These are phyloP conservation scores for Fomitopsis serialis DNA, from an alignment of 768 basidiomycete species.

Conservation along the genomic window DNA sequence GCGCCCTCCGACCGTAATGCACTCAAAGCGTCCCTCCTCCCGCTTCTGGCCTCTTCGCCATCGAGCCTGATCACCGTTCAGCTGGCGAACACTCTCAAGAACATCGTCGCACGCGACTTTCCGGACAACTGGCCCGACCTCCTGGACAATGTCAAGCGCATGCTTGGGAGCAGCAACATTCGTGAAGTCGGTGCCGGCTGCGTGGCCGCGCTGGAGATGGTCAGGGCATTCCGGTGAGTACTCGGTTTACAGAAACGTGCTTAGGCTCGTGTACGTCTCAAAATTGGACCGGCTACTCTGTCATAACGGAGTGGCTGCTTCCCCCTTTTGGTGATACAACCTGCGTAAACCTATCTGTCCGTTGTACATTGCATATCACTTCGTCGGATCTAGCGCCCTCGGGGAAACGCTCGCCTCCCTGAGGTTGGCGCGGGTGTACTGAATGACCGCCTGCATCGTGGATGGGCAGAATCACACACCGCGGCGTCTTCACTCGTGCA, in stretches of 20 bases:
- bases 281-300: too few relatives aligned
- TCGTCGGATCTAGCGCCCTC: too few relatives aligned
- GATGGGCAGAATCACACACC: too few relatives aligned
- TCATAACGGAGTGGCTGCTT: too few relatives aligned
- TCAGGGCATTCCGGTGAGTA: constrained; percentile 68
- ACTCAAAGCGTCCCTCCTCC: constrained; percentile 64
- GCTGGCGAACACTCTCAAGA: constrained; percentile 68
- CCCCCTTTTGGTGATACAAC: too few relatives aligned
- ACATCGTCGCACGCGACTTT: constrained; percentile 71
- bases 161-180: constrained; percentile 61
- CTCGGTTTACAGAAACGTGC: background rate
- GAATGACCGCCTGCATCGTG: too few relatives aligned
- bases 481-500: too few relatives aligned
- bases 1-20: constrained; percentile 63
- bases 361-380: too few relatives aligned
- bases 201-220: constrained; percentile 69
- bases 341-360: too few relatives aligned
- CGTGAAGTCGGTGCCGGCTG: constrained; percentile 79
- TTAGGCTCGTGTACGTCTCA: background rate
- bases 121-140: constrained; percentile 71
- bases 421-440: too few relatives aligned
- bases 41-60: constrained; percentile 62
- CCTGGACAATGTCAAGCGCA: constrained; percentile 56
- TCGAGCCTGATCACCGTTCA: constrained; percentile 69
- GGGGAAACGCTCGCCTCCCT: too few relatives aligned